Conservation (phyloP, 2,329 filamentous ascomycete species). For the Aspergillus udagawae region DNA sequence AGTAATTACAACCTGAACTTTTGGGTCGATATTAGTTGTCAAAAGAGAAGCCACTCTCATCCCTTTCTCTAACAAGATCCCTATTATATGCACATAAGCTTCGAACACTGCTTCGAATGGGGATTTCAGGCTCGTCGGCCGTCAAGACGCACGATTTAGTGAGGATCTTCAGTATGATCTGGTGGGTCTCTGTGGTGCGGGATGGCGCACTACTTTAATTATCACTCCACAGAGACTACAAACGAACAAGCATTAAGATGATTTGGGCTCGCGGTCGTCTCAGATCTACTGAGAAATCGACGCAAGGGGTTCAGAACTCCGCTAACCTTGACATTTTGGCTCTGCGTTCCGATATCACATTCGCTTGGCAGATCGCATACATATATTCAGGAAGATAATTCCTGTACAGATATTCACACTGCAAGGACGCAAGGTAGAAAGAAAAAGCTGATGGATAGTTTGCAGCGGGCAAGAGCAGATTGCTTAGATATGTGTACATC, state of each 20-base stretch:
- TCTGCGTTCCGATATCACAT: not conserved
- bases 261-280: not conserved
- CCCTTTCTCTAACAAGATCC: not conserved
- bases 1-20: too few relatives aligned
- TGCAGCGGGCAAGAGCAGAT: not conserved
- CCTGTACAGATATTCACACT: not conserved
- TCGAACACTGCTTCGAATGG: not conserved
- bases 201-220: constrained; percentile 22
- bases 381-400: not conserved
- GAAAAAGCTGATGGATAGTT: not conserved
- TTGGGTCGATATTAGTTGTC: too few relatives aligned
- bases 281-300: not conserved
- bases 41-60: too few relatives aligned
- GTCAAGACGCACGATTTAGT: constrained; percentile 1
- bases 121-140: constrained; percentile 7
- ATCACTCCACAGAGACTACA: constrained; percentile 10
- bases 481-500: not conserved
- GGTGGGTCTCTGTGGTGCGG: constrained; percentile 17
- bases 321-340: not conserved
- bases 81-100: not conserved
- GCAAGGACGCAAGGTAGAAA: not conserved
- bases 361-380: not conserved
- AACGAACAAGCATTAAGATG: not conserved
- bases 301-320: not conserved
- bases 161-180: constrained; percentile 11